Conservation (phyloP, 768 basidiomycete genomes). For the Leccinum longicurvipes region DNA sequence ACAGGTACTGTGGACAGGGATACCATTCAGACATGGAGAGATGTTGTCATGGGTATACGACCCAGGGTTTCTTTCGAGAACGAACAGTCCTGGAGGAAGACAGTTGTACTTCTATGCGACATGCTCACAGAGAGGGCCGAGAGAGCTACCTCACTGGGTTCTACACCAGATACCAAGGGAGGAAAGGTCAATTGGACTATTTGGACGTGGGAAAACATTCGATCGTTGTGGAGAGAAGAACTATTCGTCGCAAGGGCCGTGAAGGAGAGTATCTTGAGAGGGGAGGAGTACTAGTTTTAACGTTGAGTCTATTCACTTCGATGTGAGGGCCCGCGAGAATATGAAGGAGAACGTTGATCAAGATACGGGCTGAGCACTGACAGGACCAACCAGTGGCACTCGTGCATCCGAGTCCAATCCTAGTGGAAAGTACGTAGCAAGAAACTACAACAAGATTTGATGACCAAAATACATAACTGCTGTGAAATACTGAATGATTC, state of each 20-base stretch:
- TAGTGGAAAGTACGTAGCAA: too few species aligned
- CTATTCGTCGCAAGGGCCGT: conserved; percentile 48
- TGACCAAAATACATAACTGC: too few species aligned
- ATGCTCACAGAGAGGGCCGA: conserved; percentile 34
- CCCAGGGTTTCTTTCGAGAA: conserved; percentile 46
- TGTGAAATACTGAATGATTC: too few species aligned
- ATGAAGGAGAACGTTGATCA: too few species aligned
- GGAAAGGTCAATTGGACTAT: conserved; percentile 24
- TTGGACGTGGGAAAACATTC: conserved; percentile 41
- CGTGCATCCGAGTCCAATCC: too few species aligned
- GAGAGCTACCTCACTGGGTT: conserved; percentile 8
- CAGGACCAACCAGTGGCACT: too few species aligned
- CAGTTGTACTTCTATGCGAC: conserved; percentile 39
- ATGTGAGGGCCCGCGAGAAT: too few species aligned
- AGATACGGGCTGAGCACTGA: too few species aligned
- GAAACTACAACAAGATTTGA: too few species aligned
- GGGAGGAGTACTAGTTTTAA: conserved; percentile 44
- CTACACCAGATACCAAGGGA: not conserved
- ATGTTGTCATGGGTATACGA: conserved; percentile 47
- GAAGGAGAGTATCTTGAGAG: conserved; percentile 39
- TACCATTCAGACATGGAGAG: conserved; percentile 48
- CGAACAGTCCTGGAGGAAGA: conserved; percentile 45
- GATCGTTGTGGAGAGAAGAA: conserved; percentile 61
- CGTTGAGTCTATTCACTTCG: not conserved
- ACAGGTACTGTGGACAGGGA: conserved; percentile 24